phyloP scores from a whole-genome alignment of 2,329 filamentous ascomycete genomes.

The Dothideomycetidae sp. region DNA sequence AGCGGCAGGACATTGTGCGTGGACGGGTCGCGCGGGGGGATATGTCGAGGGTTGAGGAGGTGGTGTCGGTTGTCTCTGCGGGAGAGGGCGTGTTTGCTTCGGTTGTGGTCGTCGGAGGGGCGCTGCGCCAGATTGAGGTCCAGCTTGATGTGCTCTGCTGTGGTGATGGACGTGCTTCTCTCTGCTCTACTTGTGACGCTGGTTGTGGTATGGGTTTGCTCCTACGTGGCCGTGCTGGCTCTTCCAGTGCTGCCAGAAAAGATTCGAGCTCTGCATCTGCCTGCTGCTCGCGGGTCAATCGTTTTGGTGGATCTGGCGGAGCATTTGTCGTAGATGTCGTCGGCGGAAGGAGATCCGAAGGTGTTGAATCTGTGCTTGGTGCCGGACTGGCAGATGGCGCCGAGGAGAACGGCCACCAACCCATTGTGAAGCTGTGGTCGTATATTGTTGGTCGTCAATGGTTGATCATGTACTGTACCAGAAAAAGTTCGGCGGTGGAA shows the following conservation, averaged over 20 bases:
- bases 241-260: constrained; percentile 36
- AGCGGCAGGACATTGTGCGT: constrained; percentile 71
- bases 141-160: constrained; percentile 1
- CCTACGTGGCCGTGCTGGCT: constrained; percentile 17
- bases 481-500: neutral
- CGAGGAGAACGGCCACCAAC: constrained; percentile 15
- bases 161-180: constrained; percentile 1
- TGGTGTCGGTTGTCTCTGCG: constrained; percentile 12
- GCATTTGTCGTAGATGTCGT: constrained; percentile 10
- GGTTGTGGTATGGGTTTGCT: no score
- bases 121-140: neutral
- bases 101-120: neutral
- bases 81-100: neutral
- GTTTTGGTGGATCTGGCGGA: neutral
- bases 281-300: constrained; percentile 30
- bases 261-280: constrained; percentile 41
- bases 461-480: neutral
- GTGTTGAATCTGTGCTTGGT: constrained; percentile 8
- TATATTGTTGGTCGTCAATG: neutral
- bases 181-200: constrained; percentile 8
- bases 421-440: constrained; percentile 10
- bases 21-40: constrained; percentile 57
- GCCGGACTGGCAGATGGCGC: constrained; percentile 14
- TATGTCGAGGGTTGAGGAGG: constrained; percentile 20
- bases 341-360: constrained; percentile 8